Base-by-base conservation (phyloP, 495 filamentous ascomycete species). In the Talaromyces stipitatus region DNA sequence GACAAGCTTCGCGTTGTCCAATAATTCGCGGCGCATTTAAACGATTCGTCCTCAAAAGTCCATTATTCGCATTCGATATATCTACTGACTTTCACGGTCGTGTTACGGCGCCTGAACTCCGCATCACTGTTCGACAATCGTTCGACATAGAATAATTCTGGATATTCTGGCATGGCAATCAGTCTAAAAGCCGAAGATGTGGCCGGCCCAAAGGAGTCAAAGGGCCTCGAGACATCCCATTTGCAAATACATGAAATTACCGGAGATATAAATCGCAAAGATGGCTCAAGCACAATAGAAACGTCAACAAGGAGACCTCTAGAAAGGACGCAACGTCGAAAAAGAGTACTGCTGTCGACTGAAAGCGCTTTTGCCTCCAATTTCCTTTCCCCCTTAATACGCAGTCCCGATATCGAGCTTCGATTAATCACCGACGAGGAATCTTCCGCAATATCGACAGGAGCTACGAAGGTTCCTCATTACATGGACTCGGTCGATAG, bases 351-450 rank as follows among this genome's bases (percentile, higher is more conserved):
- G 14, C 56, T 78, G 0, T 76, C 75, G 16, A 78, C 75, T 0
- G 75, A 76, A 46, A 73, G 71, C 38, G 70, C 69, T 24, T 76
- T 78, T 55, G 72, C 69, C 54, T 71, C 71, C 29, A 67, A 69
- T 29, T 62, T 78, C 3, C 69, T 76, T 18, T 71, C 73, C 0
- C 69, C 67, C 3, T 62, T 78, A 14, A 65, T 76, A 30, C 66
- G 69, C 32, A 70, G 75, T 36, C 67, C 73, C 20, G 62, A 67
- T 11, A 68, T 78, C 56, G 75, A 78, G 53, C 62, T 78, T 24
- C 71, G 75, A 29, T 60, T 78, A 59, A 78, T 78, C 32, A 75
- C 75, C 14, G 73, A 78, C 57, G 75, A 78, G 61, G 74, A 77
- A 60, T 71, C 75, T 7, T 73, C 69, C 9, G 75, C 75, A 7